Base-by-base conservation (phyloP, 768 basidiomycete species). In the Leucogyrophana mollusca region DNA sequence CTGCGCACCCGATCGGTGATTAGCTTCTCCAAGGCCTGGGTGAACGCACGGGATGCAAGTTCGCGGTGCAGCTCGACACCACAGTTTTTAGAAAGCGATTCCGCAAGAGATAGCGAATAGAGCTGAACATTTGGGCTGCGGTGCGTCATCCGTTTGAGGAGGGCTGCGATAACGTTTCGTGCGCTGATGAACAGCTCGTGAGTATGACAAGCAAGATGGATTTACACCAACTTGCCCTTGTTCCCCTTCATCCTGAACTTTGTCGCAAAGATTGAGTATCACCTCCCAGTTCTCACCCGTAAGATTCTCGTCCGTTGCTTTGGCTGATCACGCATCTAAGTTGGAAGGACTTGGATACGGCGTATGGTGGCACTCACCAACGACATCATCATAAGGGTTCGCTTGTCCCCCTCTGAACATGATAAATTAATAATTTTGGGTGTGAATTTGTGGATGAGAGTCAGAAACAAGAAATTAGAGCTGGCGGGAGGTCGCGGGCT, bases 281-380 rank as follows among this genome's bases (percentile, higher is more conserved):
- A 93, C 73, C 62, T 94, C 94, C 96, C 96, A 99, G 67, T 96
- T 90, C 71, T 96, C 95, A 45, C 78, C 76, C 1, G 94, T 94
- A 48, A 94, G 73, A 65, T 93, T 94, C 79, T 98, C 96, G 65
- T 94, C 92, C n/a, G 96, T 99, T 25, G 95, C 89, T 70, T 96
- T 95, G 57, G 69, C 94, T 96, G 67, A n/a, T 34, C 37, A 9
- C 22, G 9, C 23, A 45, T 25, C 18, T 20, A n/a, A 21, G 13
- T 51, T 30, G 11, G 24, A 16, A 21, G 16, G 23, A 39, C 56
- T 22, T 22, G 18, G 56, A 25, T 23, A 48, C 17, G 35, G 25
- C 41, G 44, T 43, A 40, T 23, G 42, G 50, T 51, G 10, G 44
- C 42, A 82, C 90, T 64, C 54, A 94, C 94, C 80, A 65, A 96